These are phyloP conservation scores for Fragosphaeria purpurea DNA, from an alignment of 2,329 filamentous ascomycete genomes.

Conservation along the genomic window DNA sequence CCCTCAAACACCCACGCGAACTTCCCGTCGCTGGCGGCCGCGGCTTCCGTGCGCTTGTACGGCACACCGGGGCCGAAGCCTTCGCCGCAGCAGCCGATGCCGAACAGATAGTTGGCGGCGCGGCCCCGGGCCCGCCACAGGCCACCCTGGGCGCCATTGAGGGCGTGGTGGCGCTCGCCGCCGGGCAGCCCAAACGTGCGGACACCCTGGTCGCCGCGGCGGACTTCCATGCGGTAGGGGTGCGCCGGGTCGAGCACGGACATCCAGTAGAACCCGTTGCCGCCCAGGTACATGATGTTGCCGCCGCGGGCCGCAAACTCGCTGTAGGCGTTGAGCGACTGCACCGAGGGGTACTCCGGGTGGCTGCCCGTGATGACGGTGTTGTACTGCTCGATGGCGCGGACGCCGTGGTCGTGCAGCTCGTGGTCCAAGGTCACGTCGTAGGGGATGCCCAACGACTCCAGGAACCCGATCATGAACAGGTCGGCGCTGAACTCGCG, in stretches of 20 bases:
- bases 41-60: conserved; percentile 8
- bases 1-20: conserved; percentile 10
- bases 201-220: conserved; percentile 22
- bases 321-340: conserved; percentile 19
- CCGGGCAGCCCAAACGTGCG: conserved; percentile 19
- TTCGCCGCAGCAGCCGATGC: conserved; percentile 21
- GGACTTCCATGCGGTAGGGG: conserved; percentile 24
- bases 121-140: conserved; percentile 25
- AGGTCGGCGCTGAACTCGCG: conserved; percentile 26
- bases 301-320: conserved; percentile 21
- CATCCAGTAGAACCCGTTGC: conserved; percentile 27
- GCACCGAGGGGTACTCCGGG: conserved; percentile 23
- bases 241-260: conserved; percentile 13
- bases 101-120: conserved; percentile 22
- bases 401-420: conserved; percentile 17
- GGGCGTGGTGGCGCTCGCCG: conserved; percentile 19
- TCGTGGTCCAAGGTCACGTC: conserved; percentile 28
- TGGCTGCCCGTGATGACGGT: conserved; percentile 23
- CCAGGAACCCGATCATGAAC: conserved; percentile 25
- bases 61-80: conserved; percentile 19
- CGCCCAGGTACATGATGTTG: conserved; percentile 27
- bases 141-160: conserved; percentile 21
- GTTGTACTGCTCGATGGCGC: conserved; percentile 13
- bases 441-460: conserved; percentile 20
- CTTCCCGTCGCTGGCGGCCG: background rate